A percentile compares a stretch with the other conserved stretches of the same genome.
These are phyloP conservation scores for Gossypium sturtianum DNA, from an alignment of 345 rosid species.

Conservation along the genomic window DNA sequence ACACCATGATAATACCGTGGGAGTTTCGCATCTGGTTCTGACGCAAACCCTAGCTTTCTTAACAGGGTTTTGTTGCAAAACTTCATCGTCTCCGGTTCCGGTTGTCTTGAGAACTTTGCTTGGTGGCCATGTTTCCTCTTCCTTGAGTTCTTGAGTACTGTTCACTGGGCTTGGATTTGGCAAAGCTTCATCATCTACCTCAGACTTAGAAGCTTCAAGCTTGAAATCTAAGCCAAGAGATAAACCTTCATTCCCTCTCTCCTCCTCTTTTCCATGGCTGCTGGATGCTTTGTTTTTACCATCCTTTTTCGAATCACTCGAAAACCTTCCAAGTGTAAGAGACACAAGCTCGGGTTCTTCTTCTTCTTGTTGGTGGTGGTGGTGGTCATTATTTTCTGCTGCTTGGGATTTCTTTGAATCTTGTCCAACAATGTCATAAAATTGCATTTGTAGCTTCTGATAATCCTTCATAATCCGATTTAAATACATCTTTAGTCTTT, in stretches of 20 bases:
- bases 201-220: slow-evolving; percentile 34
- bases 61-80: slow-evolving; percentile 45
- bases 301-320: slow-evolving; percentile 30
- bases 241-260: slow-evolving; percentile 23
- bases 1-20: slow-evolving; percentile 43
- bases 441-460: slow-evolving; percentile 49
- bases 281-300: slow-evolving; percentile 21
- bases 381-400: background rate
- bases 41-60: slow-evolving; percentile 93
- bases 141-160: slow-evolving; percentile 37
- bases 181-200: slow-evolving; percentile 20
- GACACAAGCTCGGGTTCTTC: slow-evolving; percentile 62
- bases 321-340: slow-evolving; percentile 60
- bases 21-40: slow-evolving; percentile 75
- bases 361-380: background rate
- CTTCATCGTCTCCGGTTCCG: slow-evolving; percentile 44
- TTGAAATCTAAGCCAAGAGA: slow-evolving; percentile 54
- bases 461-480: slow-evolving; percentile 56
- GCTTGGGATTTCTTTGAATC: slow-evolving; percentile 24
- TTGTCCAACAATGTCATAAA: slow-evolving; percentile 36
- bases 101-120: slow-evolving; percentile 30
- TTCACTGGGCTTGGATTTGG: slow-evolving; percentile 27
- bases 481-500: slow-evolving; percentile 53
- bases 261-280: slow-evolving; percentile 19
- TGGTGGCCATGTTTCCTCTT: slow-evolving; percentile 39